These are phyloP conservation scores for Rhodotorula sp. DNA, from an alignment of 1,284 basidiomycete species.

Conservation along the genomic window DNA sequence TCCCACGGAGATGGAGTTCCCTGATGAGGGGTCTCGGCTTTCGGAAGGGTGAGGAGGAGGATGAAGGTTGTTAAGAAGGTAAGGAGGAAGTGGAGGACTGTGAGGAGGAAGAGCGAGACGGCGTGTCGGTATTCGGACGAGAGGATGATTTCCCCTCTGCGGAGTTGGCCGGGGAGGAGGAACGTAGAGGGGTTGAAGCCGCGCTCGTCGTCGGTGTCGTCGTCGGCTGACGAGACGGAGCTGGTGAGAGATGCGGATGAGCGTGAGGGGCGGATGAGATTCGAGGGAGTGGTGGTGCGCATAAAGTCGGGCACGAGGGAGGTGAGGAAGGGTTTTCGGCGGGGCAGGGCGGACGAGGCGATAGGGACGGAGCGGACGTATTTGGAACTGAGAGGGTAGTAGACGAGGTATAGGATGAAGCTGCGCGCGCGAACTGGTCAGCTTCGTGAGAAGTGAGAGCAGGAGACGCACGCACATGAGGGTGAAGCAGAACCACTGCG, in stretches of 20 bases:
- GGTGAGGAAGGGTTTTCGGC: slow-evolving; percentile 11
- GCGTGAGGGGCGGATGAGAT: slow-evolving; percentile 8
- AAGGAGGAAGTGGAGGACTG: slow-evolving; percentile 42
- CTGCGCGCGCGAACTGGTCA: slow-evolving; percentile 52
- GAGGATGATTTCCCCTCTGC: slow-evolving; percentile 34
- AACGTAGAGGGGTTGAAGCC: slow-evolving; percentile 35
- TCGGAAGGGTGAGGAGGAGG: slow-evolving; percentile 42
- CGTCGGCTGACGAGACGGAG: not conserved
- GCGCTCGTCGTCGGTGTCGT: slow-evolving; percentile 5
- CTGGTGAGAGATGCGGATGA: not conserved
- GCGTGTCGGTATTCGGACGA: slow-evolving; percentile 43
- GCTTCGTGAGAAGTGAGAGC: not conserved
- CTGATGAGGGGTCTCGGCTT: slow-evolving; percentile 8
- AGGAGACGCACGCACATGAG: slow-evolving; percentile 63
- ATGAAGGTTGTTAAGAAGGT: slow-evolving; percentile 41
- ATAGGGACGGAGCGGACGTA: slow-evolving; percentile 53
- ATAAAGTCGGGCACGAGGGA: slow-evolving; percentile 32
- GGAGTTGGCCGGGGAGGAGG: slow-evolving; percentile 39
- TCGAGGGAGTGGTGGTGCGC: slow-evolving; percentile 24
- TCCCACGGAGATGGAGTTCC: slow-evolving; percentile 14
- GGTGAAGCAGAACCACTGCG: slow-evolving; percentile 85
- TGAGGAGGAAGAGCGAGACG: slow-evolving; percentile 41
- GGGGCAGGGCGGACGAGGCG: slow-evolving; percentile 20
- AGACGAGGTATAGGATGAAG: slow-evolving; percentile 83
- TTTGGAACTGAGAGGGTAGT: slow-evolving; percentile 82